Evolutionary conservation across 1,284 basidiomycete genomes (phyloP).

Genomic region (Ceratobasidium sp.): DNA sequence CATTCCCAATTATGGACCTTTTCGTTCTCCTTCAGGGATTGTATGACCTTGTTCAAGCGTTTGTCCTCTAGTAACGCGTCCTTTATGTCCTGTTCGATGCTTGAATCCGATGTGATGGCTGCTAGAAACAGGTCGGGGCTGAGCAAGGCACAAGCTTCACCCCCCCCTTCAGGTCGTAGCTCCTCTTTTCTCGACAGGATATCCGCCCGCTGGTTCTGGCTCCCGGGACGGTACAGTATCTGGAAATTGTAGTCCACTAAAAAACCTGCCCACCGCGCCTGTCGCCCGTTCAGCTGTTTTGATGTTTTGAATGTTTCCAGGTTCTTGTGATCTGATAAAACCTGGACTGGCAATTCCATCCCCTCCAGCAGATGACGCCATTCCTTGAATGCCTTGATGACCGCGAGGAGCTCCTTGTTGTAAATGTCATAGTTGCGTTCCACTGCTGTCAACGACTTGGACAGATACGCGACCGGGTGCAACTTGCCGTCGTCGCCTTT

Average conservation of each 20-base stretch:
- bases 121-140: neutral
- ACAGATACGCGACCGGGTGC: constrained; percentile 47
- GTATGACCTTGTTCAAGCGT: neutral
- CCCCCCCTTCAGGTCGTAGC: constrained; percentile 25
- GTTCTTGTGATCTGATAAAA: constrained; percentile 48
- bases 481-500: constrained; percentile 19
- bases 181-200: constrained; percentile 47
- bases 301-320: constrained; percentile 47
- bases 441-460: constrained; percentile 47
- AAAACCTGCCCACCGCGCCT: constrained; percentile 48
- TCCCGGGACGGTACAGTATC: constrained; percentile 48
- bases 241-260: constrained; percentile 46
- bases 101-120: neutral
- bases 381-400: constrained; percentile 44
- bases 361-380: constrained; percentile 50
- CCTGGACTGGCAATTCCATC: constrained; percentile 23
- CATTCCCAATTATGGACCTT: neutral
- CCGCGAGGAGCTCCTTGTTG: constrained; percentile 52
- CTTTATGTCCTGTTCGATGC: neutral
- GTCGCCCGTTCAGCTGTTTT: constrained; percentile 45
- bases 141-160: neutral
- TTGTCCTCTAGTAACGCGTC: neutral
- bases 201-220: constrained; percentile 46
- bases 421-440: constrained; percentile 52
- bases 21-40: neutral